A percentile compares a stretch with the other conserved stretches of the same genome.
Evolutionary conservation across 441 rosid genomes (phyloP).

Genomic region (Populus hybrid): DNA sequence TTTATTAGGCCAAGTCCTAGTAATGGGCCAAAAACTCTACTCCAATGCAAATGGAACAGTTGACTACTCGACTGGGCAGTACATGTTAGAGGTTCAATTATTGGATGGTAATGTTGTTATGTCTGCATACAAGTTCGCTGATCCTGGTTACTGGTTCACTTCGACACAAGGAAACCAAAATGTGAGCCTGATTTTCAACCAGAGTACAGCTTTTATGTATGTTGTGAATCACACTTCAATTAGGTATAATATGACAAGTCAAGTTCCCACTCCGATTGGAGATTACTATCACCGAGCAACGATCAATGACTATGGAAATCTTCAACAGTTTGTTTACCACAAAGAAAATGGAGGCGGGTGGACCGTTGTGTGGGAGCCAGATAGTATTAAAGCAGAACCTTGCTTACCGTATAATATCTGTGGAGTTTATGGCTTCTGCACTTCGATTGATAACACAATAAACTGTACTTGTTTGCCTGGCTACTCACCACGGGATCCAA

Average conservation of each 20-base stretch:
- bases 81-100: conserved; percentile 26
- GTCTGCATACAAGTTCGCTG: conserved; percentile 24
- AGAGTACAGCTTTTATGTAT: conserved; percentile 18
- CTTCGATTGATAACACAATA: conserved; percentile 14
- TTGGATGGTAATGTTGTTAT: conserved; percentile 25
- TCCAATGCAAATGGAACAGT: conserved; percentile 19
- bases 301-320: conserved; percentile 21
- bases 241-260: not conserved
- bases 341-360: conserved; percentile 18
- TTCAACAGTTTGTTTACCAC: conserved; percentile 18
- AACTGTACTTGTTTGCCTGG: conserved; percentile 25
- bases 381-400: conserved; percentile 15
- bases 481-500: conserved; percentile 23
- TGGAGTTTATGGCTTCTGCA: conserved; percentile 31
- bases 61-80: conserved; percentile 25
- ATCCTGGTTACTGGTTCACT: conserved; percentile 26
- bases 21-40: conserved; percentile 6
- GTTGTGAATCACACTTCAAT: not conserved
- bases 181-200: conserved; percentile 20
- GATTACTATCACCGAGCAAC: conserved; percentile 24
- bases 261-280: conserved; percentile 12
- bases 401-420: conserved; percentile 17
- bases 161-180: not conserved
- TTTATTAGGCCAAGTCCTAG: conserved; percentile 24
- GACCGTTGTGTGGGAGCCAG: conserved; percentile 22